A percentile compares a stretch with the other conserved stretches of the same genome.
phyloP scores from a whole-genome alignment of 2,329 filamentous ascomycete genomes.

The Coniochaeta ligniaria region DNA sequence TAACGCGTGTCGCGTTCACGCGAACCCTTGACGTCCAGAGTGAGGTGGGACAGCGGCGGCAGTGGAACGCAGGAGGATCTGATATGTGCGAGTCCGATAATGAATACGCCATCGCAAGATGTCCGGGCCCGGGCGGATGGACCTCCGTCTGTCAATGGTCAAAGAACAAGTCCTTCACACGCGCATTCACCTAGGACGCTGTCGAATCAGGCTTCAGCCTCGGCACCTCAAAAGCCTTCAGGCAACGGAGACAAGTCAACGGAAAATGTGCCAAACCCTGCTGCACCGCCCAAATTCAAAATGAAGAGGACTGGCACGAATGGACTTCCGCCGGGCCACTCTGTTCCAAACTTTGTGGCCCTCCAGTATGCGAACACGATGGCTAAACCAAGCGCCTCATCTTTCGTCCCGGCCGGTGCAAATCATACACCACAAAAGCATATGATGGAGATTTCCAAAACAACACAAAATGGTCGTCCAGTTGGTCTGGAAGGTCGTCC shows the following conservation, averaged over 20 bases:
- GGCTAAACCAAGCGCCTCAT: not conserved
- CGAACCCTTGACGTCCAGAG: not conserved
- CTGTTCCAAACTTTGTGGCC: not conserved
- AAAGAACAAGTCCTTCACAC: not conserved
- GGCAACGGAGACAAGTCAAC: not conserved
- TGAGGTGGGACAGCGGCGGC: not conserved
- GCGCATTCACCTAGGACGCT: not conserved
- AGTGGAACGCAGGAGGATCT: not conserved
- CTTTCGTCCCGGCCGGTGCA: not conserved
- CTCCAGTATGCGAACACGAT: not conserved
- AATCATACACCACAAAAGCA: not conserved
- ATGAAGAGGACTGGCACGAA: not conserved
- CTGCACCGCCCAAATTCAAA: not conserved
- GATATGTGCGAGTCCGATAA: not conserved
- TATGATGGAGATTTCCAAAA: not conserved
- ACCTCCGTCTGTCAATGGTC: not conserved
- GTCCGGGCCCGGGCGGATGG: not conserved
- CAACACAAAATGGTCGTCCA: not conserved
- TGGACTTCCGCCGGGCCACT: not conserved
- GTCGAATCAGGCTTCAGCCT: not conserved
- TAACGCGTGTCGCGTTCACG: not conserved
- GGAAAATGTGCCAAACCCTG: not conserved
- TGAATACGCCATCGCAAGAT: not conserved
- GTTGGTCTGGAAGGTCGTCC: not conserved
- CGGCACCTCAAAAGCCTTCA: not conserved